Evolutionary conservation across 352 stramenopile genomes (phyloP).

Genomic region (Pythium dissotocum): DNA sequence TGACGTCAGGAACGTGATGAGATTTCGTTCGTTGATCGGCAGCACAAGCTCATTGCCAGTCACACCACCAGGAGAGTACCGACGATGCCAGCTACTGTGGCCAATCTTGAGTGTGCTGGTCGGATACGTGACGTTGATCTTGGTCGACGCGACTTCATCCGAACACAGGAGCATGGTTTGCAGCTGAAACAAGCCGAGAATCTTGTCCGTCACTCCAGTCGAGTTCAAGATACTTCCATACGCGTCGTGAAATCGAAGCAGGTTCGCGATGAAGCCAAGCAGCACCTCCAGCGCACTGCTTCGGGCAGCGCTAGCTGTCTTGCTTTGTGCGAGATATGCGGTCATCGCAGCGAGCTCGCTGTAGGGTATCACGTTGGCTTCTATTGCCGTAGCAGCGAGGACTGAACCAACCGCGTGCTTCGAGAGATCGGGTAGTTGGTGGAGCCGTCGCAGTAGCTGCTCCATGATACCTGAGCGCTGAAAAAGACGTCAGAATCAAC

Average conservation of each 20-base stretch:
- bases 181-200: slow-evolving; percentile 45
- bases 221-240: slow-evolving; percentile 44
- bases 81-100: slow-evolving; percentile 20
- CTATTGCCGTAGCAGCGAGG: slow-evolving; percentile 55
- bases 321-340: slow-evolving; percentile 37
- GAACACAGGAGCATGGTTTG: slow-evolving; percentile 37
- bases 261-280: slow-evolving; percentile 30
- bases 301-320: background rate
- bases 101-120: slow-evolving; percentile 42
- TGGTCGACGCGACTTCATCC: slow-evolving; percentile 30
- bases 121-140: slow-evolving; percentile 53
- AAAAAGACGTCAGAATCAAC: background rate
- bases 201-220: slow-evolving; percentile 39
- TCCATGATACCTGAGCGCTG: slow-evolving; percentile 47
- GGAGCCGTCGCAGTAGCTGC: slow-evolving; percentile 39
- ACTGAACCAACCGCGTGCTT: slow-evolving; percentile 57
- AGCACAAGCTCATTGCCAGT: slow-evolving; percentile 13
- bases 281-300: slow-evolving; percentile 33
- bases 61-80: slow-evolving; percentile 13
- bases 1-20: slow-evolving; percentile 45
- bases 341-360: slow-evolving; percentile 42
- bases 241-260: slow-evolving; percentile 40
- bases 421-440: slow-evolving; percentile 48
- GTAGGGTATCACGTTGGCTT: slow-evolving; percentile 59
- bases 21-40: slow-evolving; percentile 34